Evolutionary conservation across 1,139 yeast species (phyloP).

Genomic region (Geotrichum australiense): DNA sequence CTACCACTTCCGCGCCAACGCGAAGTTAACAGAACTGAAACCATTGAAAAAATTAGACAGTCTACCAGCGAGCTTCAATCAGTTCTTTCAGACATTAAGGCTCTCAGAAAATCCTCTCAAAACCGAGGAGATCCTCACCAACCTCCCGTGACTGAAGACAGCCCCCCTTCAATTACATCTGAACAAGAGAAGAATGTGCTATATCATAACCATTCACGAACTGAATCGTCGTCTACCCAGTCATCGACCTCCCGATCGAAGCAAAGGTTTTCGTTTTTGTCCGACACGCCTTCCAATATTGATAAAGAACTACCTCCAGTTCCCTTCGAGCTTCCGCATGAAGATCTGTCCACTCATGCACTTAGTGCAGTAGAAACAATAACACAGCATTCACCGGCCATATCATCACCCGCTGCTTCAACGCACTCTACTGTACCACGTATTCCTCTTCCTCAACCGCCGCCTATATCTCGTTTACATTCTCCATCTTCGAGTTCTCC

Average conservation of each 20-base stretch:
- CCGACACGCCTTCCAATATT: slow-evolving; percentile 4
- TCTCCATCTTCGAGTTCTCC: slow-evolving; percentile 13
- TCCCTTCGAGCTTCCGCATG: slow-evolving; percentile 1
- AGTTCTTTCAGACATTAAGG: slow-evolving; percentile 23
- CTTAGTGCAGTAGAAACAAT: neutral
- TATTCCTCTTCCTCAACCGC: slow-evolving; percentile 20
- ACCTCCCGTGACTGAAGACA: slow-evolving; percentile 8
- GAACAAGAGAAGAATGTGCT: slow-evolving; percentile 4
- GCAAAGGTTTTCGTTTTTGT: slow-evolving; percentile 1
- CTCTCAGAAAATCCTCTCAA: slow-evolving; percentile 22
- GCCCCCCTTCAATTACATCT: slow-evolving; percentile 3
- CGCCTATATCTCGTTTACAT: slow-evolving; percentile 20
- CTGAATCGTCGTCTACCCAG: neutral
- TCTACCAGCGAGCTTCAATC: slow-evolving; percentile 24
- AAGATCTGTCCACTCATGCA: neutral
- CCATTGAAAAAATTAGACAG: slow-evolving; percentile 23
- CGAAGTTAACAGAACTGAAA: slow-evolving; percentile 1
- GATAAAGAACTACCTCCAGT: slow-evolving; percentile 20
- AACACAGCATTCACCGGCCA: neutral
- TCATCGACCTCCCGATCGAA: neutral
- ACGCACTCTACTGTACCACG: slow-evolving; percentile 16
- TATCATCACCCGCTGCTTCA: neutral
- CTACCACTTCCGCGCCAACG: slow-evolving; percentile 1
- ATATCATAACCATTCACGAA: neutral
- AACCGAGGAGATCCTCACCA: slow-evolving; percentile 7